Base-by-base conservation (phyloP, 176 grass and related monocot species). In the Tillandsia leiboldiana region DNA sequence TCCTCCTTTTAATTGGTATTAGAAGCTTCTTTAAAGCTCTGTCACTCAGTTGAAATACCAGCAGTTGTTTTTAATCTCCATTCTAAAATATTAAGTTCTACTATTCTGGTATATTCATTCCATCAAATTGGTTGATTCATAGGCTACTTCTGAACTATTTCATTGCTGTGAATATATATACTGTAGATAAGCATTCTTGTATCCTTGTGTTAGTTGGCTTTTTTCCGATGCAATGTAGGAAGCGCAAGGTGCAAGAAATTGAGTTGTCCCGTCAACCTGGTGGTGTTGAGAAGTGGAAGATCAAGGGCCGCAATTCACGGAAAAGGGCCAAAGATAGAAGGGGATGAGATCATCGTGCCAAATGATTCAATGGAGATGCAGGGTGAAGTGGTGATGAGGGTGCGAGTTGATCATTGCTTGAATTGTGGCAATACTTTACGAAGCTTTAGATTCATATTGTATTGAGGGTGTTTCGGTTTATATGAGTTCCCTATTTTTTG, bases 201-300 rank as follows among this genome's bases (percentile, higher is more conserved):
- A 33, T 52, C 10, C 24, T 2, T 11, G 33, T 47, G 51, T 51
- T 63, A 73, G n/a, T 17, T 42, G 33, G 33, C 5, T 42, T 42
- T 1, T 72, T 56, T 67, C 42, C 2, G 71, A 67, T 51, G 15
- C 13, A 90, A 67, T 87, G 50, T 74, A 96, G 92, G 81, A 91
- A 77, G 65, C 81, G 88, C 13, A 96, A 92, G 83, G 73, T 91
- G n/a, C 53, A 61, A 49, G 88, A 96, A 76, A 96, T 96, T 65
- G 75, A 86, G 51, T 81, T 83, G 73, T 67, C 11, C 2, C 88
- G 79, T 49, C 71, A 51, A 0, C 80, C 88, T 26, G 76, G 88
- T 53, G 80, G 89, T 65, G 78, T 82, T 27, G 75, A 85, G 26
- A 96, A 89, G 83, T 96, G 86, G 92, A 96, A 89, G 67, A 89